phyloP scores from a whole-genome alignment of 2,329 filamentous ascomycete genomes.

The Cercospora sp. region DNA sequence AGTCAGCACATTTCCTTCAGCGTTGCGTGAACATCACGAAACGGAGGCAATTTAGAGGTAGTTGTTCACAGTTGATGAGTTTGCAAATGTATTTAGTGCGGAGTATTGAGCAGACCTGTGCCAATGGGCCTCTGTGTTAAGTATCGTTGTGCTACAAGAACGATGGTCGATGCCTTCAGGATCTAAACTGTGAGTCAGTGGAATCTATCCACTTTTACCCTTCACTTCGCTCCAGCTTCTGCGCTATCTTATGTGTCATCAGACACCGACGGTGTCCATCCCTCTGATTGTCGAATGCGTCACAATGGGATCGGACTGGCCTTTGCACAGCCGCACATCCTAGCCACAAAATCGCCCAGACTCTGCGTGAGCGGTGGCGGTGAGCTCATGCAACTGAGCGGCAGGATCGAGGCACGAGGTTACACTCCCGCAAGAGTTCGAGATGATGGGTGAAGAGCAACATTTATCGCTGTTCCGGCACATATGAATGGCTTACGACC shows the following conservation, averaged over 20 bases:
- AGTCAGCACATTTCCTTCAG: background rate
- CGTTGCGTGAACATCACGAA: background rate
- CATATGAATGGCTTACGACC: constrained; percentile 8
- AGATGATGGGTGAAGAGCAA: background rate
- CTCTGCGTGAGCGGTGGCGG: background rate
- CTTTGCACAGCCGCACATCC: background rate
- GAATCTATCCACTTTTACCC: background rate
- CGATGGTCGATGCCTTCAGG: background rate
- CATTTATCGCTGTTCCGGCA: background rate
- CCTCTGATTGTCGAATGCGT: background rate
- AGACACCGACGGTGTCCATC: background rate
- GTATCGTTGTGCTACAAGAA: background rate
- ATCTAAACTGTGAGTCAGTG: background rate
- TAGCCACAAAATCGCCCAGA: background rate
- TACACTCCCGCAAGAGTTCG: background rate
- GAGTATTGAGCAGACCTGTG: background rate
- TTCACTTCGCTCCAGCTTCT: background rate
- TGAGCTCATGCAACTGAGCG: background rate
- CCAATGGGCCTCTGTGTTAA: background rate
- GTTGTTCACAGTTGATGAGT: background rate
- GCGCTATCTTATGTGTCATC: background rate
- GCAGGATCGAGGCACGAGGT: background rate
- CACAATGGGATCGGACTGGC: background rate
- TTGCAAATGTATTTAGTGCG: background rate
- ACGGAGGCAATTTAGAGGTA: background rate